Evolutionary conservation across 73 alveolate genomes (phyloP), one percentile per base, ranked within the genome.

Genomic region (Stentor coeruleus): DNA sequence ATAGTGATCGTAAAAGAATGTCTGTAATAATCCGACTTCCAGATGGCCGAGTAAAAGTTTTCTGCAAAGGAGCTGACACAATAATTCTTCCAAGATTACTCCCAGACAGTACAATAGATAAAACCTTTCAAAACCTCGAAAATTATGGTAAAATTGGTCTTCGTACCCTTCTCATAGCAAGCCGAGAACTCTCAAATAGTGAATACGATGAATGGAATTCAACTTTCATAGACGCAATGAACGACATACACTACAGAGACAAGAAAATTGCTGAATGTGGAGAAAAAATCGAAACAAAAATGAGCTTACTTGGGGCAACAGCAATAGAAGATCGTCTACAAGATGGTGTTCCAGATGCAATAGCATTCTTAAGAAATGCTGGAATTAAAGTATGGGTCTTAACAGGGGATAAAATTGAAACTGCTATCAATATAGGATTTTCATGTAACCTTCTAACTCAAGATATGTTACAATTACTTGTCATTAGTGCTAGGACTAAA

Each of bases 1-100:
- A 77, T 81, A 86, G 97, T 60, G 98, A 91, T 82, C 89, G 99
- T 76, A 97, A 97, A 85, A 85, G 99, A 85, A 96, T 95, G 99
- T 82, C 98, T 31, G 96, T 95, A 1, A 80, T 97, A 26, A 82
- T 95, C 3, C 88, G 90, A 74, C 99, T 95, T 31, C 72, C 30
- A 85, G 89, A 3, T 38, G 77, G 84, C 39, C 88, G 75, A 57
- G 60, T 90, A 74, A 89, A 85, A 89, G 36, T 87, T 58, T 85
- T 76, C 81, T 77, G 86, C 40, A 93, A 93, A 86, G 98, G 98
- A 0, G 95, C 97, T 35, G 98, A 93, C 77, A 91, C 88, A 20
- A 35, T 75, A 36, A 75, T 39, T 26, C 20, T 81, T 86, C 75
- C 83, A 81, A 31, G 74, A 91, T 41, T 55, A 81, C 37, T 73